Evolutionary conservation across 495 filamentous ascomycete species (phyloP).

Genomic region (Podospora tetraspora): DNA sequence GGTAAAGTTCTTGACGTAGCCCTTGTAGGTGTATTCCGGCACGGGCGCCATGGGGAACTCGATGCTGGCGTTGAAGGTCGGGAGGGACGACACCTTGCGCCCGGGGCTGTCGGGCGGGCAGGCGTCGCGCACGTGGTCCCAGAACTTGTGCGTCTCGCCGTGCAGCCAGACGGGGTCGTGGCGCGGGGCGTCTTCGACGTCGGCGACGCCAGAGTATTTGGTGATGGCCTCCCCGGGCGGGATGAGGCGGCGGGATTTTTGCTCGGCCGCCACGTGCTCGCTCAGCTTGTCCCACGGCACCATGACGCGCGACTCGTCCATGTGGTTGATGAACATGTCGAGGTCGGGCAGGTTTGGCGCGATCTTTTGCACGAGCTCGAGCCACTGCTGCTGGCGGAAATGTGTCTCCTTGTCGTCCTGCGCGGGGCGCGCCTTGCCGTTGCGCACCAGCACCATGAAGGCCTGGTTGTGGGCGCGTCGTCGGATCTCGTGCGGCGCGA

Average conservation of each 20-base stretch:
- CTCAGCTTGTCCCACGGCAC: conserved; percentile 57
- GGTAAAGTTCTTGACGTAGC: conserved; percentile 60
- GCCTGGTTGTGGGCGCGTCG: conserved; percentile 39
- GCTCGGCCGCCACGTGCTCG: conserved; percentile 45
- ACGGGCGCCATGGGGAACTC: conserved; percentile 27
- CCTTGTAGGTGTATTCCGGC: conserved; percentile 38
- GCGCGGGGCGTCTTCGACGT: conserved; percentile 25
- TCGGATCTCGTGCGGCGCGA: conserved; percentile 48
- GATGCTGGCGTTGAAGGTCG: conserved; percentile 29
- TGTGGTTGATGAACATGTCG: conserved; percentile 58
- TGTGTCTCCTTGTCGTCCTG: conserved; percentile 30
- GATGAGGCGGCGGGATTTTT: conserved; percentile 35
- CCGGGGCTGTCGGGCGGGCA: conserved; percentile 54
- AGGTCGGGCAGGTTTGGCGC: conserved; percentile 56
- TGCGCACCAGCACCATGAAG: conserved; percentile 46
- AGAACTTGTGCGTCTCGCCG: conserved; percentile 24
- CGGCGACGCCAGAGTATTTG: conserved; percentile 25
- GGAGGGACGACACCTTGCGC: conserved; percentile 40
- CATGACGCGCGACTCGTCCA: conserved; percentile 59
- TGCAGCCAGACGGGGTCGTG: conserved; percentile 26
- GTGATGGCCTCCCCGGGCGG: conserved; percentile 24
- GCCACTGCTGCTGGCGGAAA: conserved; percentile 52
- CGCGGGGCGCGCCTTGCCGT: conserved; percentile 45
- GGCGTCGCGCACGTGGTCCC: conserved; percentile 39
- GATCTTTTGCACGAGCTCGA: conserved; percentile 46